phyloP scores from a whole-genome alignment of 2,329 filamentous ascomycete genomes.

The Eutypa lata region DNA sequence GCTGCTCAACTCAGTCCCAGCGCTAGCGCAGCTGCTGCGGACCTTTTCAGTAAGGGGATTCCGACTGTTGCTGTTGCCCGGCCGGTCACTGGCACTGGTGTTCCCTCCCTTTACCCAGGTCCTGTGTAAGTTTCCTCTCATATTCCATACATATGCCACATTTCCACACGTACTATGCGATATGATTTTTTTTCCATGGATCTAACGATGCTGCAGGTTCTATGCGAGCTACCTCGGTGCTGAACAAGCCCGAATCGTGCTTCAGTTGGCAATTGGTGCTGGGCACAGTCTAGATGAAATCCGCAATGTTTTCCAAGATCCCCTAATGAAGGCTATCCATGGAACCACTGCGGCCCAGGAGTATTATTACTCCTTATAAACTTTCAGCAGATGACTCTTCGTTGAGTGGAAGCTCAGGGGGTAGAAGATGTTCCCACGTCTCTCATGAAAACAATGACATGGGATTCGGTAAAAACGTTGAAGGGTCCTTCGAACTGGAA shows the following conservation, averaged over 20 bases:
- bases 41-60: conserved; percentile 24
- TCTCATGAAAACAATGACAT: too few relatives aligned
- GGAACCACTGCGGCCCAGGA: conserved; percentile 10
- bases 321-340: conserved; percentile 21
- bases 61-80: conserved; percentile 26
- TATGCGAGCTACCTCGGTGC: conserved; percentile 25
- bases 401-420: too few relatives aligned
- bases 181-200: background rate
- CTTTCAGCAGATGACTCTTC: too few relatives aligned
- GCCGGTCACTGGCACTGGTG: conserved; percentile 24
- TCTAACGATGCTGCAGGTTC: conserved; percentile 15
- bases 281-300: conserved; percentile 26
- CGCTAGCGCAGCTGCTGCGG: conserved; percentile 22
- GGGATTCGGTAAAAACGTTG: too few relatives aligned
- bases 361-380: conserved; percentile 2
- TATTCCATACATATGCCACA: background rate
- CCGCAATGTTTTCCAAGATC: conserved; percentile 27
- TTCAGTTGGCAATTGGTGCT: conserved; percentile 29
- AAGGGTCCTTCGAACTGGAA: too few relatives aligned
- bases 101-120: conserved; percentile 17
- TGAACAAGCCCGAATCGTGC: conserved; percentile 29
- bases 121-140: conserved; percentile 9
- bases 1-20: conserved; percentile 25
- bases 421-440: too few relatives aligned
- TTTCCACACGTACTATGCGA: background rate